Percentiles rank a stretch among this genome's conserved stretches.
Conservation (phyloP, 1,139 yeast species). For the Taiozyma sp. region DNA sequence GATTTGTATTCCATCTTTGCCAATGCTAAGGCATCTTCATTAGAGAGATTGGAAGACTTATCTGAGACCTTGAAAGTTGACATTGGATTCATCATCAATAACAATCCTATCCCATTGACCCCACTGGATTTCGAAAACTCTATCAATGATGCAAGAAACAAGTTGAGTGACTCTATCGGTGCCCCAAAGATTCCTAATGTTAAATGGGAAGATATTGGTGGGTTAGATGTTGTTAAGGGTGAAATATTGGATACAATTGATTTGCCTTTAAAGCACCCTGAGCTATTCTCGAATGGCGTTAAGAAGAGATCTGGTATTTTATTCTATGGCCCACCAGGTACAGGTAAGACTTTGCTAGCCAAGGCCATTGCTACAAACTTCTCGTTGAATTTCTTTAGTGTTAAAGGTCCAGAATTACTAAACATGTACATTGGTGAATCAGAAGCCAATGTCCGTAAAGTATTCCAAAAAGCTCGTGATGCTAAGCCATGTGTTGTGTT, state of each 20-base stretch:
- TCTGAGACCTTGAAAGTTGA: constrained; percentile 21
- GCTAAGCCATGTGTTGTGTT: constrained; percentile 97
- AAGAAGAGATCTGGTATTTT: constrained; percentile 92
- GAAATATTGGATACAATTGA: constrained; percentile 95
- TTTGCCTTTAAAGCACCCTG: constrained; percentile 92
- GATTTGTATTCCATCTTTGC: constrained; percentile 73
- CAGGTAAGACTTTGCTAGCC: constrained; percentile 92
- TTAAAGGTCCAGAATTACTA: constrained; percentile 90
- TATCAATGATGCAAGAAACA: constrained; percentile 78
- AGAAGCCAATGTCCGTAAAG: constrained; percentile 93
- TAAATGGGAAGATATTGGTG: constrained; percentile 94
- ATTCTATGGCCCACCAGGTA: constrained; percentile 98
- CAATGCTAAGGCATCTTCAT: constrained; percentile 56
- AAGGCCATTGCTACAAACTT: constrained; percentile 96
- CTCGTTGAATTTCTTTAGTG: constrained; percentile 89
- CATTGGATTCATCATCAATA: constrained; percentile 29
- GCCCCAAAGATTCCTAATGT: constrained; percentile 96
- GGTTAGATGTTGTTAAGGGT: constrained; percentile 81
- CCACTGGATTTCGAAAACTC: constrained; percentile 70
- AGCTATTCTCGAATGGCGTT: constrained; percentile 79
- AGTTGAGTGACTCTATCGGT: constrained; percentile 91
- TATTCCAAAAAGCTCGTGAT: constrained; percentile 90
- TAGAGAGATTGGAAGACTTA: constrained; percentile 38
- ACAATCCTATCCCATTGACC: constrained; percentile 51
- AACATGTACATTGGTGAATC: constrained; percentile 99